Evolutionary conservation across 176 grass and related monocot genomes (phyloP).

Genomic region (Canna indica): DNA sequence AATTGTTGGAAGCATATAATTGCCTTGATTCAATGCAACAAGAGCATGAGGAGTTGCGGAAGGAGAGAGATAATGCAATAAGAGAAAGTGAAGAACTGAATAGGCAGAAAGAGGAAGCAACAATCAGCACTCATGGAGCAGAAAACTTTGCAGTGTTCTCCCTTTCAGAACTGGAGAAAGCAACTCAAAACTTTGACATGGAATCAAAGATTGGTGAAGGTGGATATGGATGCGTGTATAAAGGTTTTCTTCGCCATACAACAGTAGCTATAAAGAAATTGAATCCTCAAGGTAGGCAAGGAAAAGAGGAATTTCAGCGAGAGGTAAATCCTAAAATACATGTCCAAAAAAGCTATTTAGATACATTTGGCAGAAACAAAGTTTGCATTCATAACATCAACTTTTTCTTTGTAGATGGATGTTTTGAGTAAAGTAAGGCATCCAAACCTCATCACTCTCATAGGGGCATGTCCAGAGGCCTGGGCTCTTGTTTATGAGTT

Average conservation of each 20-base stretch:
- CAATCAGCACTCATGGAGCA: slow-evolving; percentile 7
- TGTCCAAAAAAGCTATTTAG: too few relatives aligned
- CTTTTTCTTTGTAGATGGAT: slow-evolving; percentile 1
- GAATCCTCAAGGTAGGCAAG: slow-evolving; percentile 42
- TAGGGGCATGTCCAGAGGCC: slow-evolving; percentile 18
- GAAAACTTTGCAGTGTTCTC: slow-evolving; percentile 48
- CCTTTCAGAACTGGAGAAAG: slow-evolving; percentile 49
- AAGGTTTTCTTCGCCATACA: slow-evolving; percentile 44
- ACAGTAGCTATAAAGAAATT: slow-evolving; percentile 68
- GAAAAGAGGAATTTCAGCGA: slow-evolving; percentile 44
- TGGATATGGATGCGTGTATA: slow-evolving; percentile 61
- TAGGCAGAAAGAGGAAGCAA: slow-evolving; percentile 14
- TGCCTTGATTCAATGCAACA: slow-evolving; percentile 20
- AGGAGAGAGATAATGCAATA: slow-evolving; percentile 22
- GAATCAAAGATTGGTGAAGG: slow-evolving; percentile 57
- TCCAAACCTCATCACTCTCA: slow-evolving; percentile 25
- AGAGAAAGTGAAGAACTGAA: slow-evolving; percentile 18
- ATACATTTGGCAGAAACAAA: not conserved
- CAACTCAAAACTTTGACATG: slow-evolving; percentile 58
- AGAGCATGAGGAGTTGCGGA: slow-evolving; percentile 18
- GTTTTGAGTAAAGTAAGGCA: slow-evolving; percentile 25
- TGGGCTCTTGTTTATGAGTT: slow-evolving; percentile 22
- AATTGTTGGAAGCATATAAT: slow-evolving; percentile 20
- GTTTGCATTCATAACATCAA: too few relatives aligned
- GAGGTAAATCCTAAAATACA: slow-evolving; percentile 31